These are phyloP conservation scores for Aspergillus sclerotialis DNA, from an alignment of 2,329 filamentous ascomycete species.

Conservation along the genomic window DNA sequence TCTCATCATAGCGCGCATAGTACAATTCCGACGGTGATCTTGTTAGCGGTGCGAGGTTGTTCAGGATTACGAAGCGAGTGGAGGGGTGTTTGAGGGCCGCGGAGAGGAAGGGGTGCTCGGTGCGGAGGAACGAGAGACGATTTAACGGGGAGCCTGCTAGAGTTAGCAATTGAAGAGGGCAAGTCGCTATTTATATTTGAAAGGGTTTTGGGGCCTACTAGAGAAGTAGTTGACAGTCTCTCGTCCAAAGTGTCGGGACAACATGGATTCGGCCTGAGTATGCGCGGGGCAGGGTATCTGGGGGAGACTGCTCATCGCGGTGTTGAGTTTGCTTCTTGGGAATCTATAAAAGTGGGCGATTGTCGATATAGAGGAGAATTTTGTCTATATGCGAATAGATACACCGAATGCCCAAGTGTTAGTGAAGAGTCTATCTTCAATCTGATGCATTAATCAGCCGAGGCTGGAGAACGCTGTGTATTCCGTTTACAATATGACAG, in stretches of 20 bases:
- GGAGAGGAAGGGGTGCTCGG: constrained; percentile 42
- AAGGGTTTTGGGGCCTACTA: too few species aligned
- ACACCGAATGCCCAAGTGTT: too few species aligned
- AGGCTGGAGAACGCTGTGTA: constrained; percentile 3
- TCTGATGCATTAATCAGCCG: neutral
- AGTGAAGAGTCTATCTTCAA: too few species aligned
- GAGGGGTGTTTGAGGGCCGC: constrained; percentile 41
- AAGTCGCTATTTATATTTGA: too few species aligned
- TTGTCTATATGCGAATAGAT: too few species aligned
- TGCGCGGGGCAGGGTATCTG: constrained; percentile 53
- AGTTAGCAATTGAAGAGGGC: neutral
- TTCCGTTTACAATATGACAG: constrained; percentile 2
- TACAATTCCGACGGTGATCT: constrained; percentile 56
- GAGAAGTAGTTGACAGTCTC: constrained; percentile 48
- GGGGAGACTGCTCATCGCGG: constrained; percentile 21
- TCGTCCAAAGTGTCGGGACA: constrained; percentile 42
- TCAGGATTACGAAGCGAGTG: constrained; percentile 65
- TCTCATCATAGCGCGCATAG: constrained; percentile 61
- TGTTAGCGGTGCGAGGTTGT: constrained; percentile 68
- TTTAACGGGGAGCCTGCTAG: constrained; percentile 42
- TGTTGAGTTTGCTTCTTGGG: neutral
- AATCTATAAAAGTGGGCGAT: neutral
- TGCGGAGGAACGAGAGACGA: constrained; percentile 43
- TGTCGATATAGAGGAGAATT: too few species aligned
- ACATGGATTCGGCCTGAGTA: constrained; percentile 50